Evolutionary conservation across 106 monocot species (phyloP).

Genomic region (Allium cepa): DNA sequence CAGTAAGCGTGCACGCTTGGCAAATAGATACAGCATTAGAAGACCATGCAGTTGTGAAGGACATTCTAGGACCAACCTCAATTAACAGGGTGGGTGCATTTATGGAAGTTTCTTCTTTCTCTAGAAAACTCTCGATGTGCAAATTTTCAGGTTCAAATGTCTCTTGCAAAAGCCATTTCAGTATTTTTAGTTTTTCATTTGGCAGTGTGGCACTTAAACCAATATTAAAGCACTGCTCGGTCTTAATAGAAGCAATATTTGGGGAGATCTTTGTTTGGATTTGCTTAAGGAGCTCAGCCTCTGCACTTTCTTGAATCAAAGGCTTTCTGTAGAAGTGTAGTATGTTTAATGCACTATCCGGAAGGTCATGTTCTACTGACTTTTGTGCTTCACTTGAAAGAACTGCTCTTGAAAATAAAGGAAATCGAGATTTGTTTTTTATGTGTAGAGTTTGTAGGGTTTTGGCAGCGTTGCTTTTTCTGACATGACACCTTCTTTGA

Average conservation of each 20-base stretch:
- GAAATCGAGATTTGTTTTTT: too few relatives aligned
- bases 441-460: too few relatives aligned
- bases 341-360: background rate
- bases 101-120: constrained; percentile 23
- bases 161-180: constrained; percentile 80
- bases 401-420: too few relatives aligned
- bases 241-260: constrained; percentile 49
- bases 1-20: constrained; percentile 47
- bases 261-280: constrained; percentile 55
- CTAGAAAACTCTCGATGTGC: constrained; percentile 45
- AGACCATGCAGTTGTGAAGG: constrained; percentile 91
- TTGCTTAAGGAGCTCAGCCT: constrained; percentile 55
- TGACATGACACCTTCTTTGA: too few relatives aligned
- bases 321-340: constrained; percentile 81
- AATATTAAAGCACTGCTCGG: constrained; percentile 95
- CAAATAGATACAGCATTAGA: constrained; percentile 92
- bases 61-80: constrained; percentile 91
- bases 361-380: too few relatives aligned
- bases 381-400: too few relatives aligned
- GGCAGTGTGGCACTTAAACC: constrained; percentile 34
- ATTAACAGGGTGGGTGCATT: constrained; percentile 31
- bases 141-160: constrained; percentile 92
- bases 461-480: too few relatives aligned
- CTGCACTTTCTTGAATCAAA: constrained; percentile 58
- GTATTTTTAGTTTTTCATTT: constrained; percentile 51